Evolutionary conservation across 2,329 filamentous ascomycete genomes (phyloP), one percentile per base, ranked within the genome.

Genomic region (Myrmaecium sp.): DNA sequence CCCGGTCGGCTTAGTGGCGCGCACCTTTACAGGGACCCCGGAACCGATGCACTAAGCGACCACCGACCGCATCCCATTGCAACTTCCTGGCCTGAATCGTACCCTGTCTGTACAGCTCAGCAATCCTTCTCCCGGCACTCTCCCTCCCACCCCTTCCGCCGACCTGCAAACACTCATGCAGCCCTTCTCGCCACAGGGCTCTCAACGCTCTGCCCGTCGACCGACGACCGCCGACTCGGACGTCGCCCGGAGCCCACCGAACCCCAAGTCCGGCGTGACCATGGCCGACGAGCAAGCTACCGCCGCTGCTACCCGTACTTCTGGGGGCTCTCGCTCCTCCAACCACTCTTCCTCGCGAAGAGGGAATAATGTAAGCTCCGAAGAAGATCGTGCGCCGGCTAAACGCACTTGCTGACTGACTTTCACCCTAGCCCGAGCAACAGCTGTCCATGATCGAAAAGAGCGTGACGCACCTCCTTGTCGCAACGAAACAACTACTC

Each of bases 361-460:
- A 18, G 32, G 39, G 33, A 47, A 51, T 39, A 52, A 51, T 30
- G 49, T 52, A 38, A 45, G 48, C 39, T n/a, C 21, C 11, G 27
- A 28, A 8, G 8, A 9, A 14, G 8, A 14, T 8, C 22, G 22
- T 8, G 8, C 16, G 16, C 12, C n/a, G 28, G 16, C 21, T 26
- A 15, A 20, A 18, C 14, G 24, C 6, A 9, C 17, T 24, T 3
- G 5, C 7, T 24, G 25, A 22, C 27, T 22, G 25, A 15, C 32
- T 24, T 30, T 24, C 25, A 23, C 40, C 39, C 36, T 44, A 78
- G 75, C 61, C 71, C 54, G 60, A 73, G 60, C 61, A 80, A 62
- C 63, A 81, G 40, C 67, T 98, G 39, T 94, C 86, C 27, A 86
- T 93, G 53, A 98, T 98, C 54, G 89, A 98, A 60, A 95, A 94